Base-by-base conservation (phyloP, 192 early-diverging fungal species). In the Rhizophagus sp. region DNA sequence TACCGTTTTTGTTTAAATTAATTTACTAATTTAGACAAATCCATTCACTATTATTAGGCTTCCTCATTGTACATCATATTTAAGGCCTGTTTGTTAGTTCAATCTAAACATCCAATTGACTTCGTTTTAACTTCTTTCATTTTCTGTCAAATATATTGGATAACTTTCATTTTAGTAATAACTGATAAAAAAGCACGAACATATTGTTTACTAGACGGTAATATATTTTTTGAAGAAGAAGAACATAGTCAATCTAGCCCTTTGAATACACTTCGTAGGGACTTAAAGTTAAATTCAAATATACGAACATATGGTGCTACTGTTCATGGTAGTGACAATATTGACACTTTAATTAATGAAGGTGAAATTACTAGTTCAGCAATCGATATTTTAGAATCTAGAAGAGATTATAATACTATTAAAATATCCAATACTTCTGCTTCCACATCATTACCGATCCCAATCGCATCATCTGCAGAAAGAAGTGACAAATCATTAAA, bases 221-320 rank as follows among this genome's bases (percentile, higher is more conserved):
- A 25, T 75, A 75, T 75, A n/a, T 30, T 13, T 25, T 75, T 75
- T 62, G 34, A 75, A 22, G 73, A 75, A 44, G 73, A 61, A 62
- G 52, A 57, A 4, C 22, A 57, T 57, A 57, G 19, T 57, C 52
- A 57, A 57, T 19, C 52, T 57, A 57, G 52, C 52, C 52, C 52
- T 57, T 57, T 57, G 52, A 57, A 57, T n/a, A 57, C 52, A 22
- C 19, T 57, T 57, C 52, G 19, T 57, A 57, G 52, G 17, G 4
- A 17, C 15, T 22, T 22, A 0, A 57, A 3, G 6, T 57, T 17
- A 57, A 57, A 57, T 17, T 57, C 15, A 57, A 57, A 57, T 57
- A 57, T 1, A 17, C 52, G 52, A 57, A 57, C 52, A 6, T 57
- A 57, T 57, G 52, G 52, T 57, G 52, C 52, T 6, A 22, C 52